Base-by-base conservation (phyloP, 208 protist species). In the Acanthamoeba royreba region DNA sequence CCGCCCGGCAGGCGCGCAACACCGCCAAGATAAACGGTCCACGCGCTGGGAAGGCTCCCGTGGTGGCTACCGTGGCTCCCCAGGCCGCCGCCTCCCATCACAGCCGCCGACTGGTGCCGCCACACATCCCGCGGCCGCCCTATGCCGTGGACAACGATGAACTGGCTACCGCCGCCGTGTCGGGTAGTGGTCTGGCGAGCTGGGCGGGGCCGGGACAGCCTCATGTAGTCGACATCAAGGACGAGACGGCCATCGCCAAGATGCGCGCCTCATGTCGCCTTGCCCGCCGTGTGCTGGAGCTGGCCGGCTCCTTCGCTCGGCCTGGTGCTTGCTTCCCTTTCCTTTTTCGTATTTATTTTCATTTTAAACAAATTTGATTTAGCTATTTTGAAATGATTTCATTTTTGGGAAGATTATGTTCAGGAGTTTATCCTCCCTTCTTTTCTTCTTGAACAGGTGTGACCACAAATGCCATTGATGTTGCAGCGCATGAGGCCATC, bases 391-490 rank as follows among this genome's bases (percentile, higher is more conserved):
- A 25, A 33, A n/a, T n/a, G n/a, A n/a, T n/a, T n/a, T n/a, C n/a
- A n/a, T n/a, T n/a, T n/a, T n/a, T n/a, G n/a, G n/a, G n/a, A 38
- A 72, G 13, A 9, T 55, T 19, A 55, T 55, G n/a, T n/a, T n/a
- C n/a, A n/a, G n/a, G n/a, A n/a, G n/a, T n/a, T n/a, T n/a, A n/a
- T n/a, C n/a, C n/a, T n/a, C n/a, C n/a, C n/a, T n/a, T n/a, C n/a
- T n/a, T n/a, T n/a, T 55, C 9, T 55, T 55, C 13, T 25, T 19
- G 19, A 15, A 43, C 98, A 17, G 99, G 99, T 46, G 95, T 99
- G 19, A 99, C 99, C 15, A 99, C 98, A 0, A 99, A 99, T 87
- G 99, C 99, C 93, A 98, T 99, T 53, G 99, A 99, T 95, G 96
- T 58, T 19, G 93, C 96, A 25, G 94, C 96, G 7, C 96, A 97